Evolutionary conservation across 2,329 filamentous ascomycete species (phyloP).

Genomic region (Diaporthe sp.): DNA sequence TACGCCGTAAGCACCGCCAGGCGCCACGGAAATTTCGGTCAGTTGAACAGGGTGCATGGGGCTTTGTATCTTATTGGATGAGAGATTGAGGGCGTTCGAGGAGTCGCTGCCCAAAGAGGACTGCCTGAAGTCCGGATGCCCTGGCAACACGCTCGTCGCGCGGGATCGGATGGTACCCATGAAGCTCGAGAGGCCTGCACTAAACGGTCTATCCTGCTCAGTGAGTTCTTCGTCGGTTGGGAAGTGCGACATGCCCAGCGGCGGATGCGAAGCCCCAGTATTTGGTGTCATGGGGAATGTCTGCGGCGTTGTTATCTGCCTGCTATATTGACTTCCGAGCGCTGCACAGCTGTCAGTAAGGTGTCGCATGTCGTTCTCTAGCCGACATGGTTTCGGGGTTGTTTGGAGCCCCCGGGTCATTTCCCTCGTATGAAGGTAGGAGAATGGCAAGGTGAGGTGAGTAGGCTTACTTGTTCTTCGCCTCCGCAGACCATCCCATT

Average conservation of each 20-base stretch:
- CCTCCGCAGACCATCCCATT: slow-evolving; percentile 92
- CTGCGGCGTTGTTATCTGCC: slow-evolving; percentile 51
- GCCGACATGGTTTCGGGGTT: background rate
- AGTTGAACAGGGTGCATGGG: slow-evolving; percentile 74
- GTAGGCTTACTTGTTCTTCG: slow-evolving; percentile 61
- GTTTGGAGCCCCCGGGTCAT: background rate
- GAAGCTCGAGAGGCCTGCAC: slow-evolving; percentile 66
- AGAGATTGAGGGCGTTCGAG: slow-evolving; percentile 13
- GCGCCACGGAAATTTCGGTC: slow-evolving; percentile 68
- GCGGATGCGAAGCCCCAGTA: slow-evolving; percentile 69
- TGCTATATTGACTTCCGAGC: slow-evolving; percentile 54
- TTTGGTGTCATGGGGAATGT: slow-evolving; percentile 50
- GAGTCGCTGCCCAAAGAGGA: slow-evolving; percentile 45
- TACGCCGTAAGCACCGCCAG: slow-evolving; percentile 64
- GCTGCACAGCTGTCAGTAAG: background rate
- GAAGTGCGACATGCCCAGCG: slow-evolving; percentile 89
- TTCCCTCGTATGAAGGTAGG: background rate
- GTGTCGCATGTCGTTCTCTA: background rate
- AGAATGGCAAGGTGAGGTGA: no score
- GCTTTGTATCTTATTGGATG: slow-evolving; percentile 58
- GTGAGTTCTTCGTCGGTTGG: slow-evolving; percentile 75
- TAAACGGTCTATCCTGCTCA: slow-evolving; percentile 64
- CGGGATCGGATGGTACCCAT: slow-evolving; percentile 68
- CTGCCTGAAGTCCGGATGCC: slow-evolving; percentile 56
- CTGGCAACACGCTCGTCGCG: slow-evolving; percentile 56